Evolutionary conservation across 2,329 filamentous ascomycete genomes (phyloP).

Genomic region (Boeremia lycopersici): DNA sequence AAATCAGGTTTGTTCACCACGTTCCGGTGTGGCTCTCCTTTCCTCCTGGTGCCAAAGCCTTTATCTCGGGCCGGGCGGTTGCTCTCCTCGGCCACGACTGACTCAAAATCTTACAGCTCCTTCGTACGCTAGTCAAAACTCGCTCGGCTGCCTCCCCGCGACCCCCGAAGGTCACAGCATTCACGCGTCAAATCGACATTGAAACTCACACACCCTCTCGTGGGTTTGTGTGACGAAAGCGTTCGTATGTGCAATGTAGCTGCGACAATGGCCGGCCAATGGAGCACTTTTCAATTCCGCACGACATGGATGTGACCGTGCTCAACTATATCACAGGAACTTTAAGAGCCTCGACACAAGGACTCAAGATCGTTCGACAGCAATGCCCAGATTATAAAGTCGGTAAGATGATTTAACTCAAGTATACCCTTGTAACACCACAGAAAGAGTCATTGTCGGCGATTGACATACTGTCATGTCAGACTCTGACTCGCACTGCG

Average conservation of each 20-base stretch:
- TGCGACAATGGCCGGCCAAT: slow-evolving; percentile 3
- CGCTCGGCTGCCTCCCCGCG: background rate
- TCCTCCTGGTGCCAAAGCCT: background rate
- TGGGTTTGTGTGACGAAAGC: slow-evolving; percentile 4
- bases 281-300: background rate
- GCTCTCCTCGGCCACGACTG: slow-evolving; percentile 8
- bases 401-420: too few relatives aligned
- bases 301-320: background rate
- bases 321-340: background rate
- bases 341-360: background rate
- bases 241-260: slow-evolving; percentile 1
- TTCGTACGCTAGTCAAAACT: slow-evolving; percentile 10
- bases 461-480: too few relatives aligned
- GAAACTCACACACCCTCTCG: slow-evolving; percentile 7
- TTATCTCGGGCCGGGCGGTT: slow-evolving; percentile 9
- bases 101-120: slow-evolving; percentile 13
- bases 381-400: too few relatives aligned
- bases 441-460: too few relatives aligned
- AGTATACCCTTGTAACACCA: too few relatives aligned
- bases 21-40: background rate
- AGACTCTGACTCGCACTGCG: too few relatives aligned
- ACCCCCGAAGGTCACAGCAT: slow-evolving; percentile 1
- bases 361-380: too few relatives aligned
- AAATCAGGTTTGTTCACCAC: slow-evolving; percentile 2
- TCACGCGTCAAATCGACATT: slow-evolving; percentile 6